phyloP scores from a whole-genome alignment of 2,329 filamentous ascomycete species.

The Colletotrichum cuscutae region DNA sequence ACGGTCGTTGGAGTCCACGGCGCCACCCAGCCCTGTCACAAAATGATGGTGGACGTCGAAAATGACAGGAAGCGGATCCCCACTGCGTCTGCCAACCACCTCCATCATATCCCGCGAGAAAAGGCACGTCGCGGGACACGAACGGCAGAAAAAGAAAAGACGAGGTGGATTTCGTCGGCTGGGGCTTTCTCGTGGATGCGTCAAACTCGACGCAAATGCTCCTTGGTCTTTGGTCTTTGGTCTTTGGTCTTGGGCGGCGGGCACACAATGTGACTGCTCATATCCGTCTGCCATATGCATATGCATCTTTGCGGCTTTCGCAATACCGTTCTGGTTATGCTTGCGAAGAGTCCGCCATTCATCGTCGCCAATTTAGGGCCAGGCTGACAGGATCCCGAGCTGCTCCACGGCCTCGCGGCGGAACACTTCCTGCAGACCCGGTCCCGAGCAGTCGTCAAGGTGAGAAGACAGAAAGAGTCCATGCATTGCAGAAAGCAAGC shows the following conservation, averaged over 20 bases:
- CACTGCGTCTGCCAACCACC: not conserved
- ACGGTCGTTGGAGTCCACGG: not conserved
- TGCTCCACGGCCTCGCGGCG: not conserved
- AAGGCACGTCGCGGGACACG: not conserved
- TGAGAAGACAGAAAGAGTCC: not conserved
- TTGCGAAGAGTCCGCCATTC: constrained; percentile 8
- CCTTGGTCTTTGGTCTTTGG: not conserved
- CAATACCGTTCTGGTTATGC: constrained; percentile 6
- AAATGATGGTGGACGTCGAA: constrained; percentile 13
- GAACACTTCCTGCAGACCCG: not conserved
- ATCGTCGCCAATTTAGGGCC: not conserved
- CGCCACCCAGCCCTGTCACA: constrained; percentile 1
- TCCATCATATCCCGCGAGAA: constrained; percentile 8
- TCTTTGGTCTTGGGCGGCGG: not conserved
- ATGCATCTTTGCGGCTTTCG: constrained; percentile 14
- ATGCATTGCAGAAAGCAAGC: not conserved
- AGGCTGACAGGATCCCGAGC: not conserved
- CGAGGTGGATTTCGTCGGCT: not conserved
- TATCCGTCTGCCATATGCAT: not conserved
- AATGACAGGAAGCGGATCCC: constrained; percentile 14
- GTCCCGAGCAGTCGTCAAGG: not conserved
- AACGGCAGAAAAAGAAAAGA: constrained; percentile 10
- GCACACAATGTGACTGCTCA: constrained; percentile 13
- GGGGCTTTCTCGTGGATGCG: not conserved
- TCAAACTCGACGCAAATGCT: not conserved